Base-by-base conservation (phyloP, 2,329 filamentous ascomycete species). In the Alternaria solani region DNA sequence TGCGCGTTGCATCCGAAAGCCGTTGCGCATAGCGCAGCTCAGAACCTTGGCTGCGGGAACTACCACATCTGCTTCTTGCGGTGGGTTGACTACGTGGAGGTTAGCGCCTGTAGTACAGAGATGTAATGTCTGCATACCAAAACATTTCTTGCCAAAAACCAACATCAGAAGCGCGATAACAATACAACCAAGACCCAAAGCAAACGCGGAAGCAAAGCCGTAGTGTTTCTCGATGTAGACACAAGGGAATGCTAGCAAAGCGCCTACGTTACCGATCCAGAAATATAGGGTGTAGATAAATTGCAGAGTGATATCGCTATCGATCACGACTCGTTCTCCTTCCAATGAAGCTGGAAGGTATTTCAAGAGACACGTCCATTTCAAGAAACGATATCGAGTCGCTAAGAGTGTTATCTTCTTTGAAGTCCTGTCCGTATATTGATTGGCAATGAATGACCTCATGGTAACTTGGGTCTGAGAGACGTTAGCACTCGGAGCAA, bases 221-320 rank as follows among this genome's bases (percentile, higher is more conserved):
- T 88, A 77, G 68, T 89, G 84, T 59, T 85, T 80, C 75, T 93
- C 91, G 81, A 92, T 85, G 72, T 87, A 88, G 1, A 87, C 87
- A 0, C 88, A 92, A 7, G 86, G 88, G 66, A 78, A 73, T 55
- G 87, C 81, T 0, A 87, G 90, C 7, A 93, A 81, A 2, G 88
- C 86, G n/a, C 90, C 91, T 16, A 93, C 67, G 77, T 93, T 92
- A 73, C 71, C 72, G 11, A 75, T 46, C 79, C 79, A 81, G 57
- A 78, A 81, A 55, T 75, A 78, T 1, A 78, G 51, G 46, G 76
- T 79, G 66, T 78, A 81, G 14, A 81, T 78, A 60, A 75, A 80
- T 48, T 77, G 72, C 0, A 80, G 55, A 0, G 78, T 80, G 5
- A 78, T 64, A 6, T 72, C 60, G 16, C 73, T 67, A 44, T 77